These are phyloP conservation scores for Blakeslea trispora DNA, from an alignment of 371 early-diverging fungal genomes.

Conservation along the genomic window DNA sequence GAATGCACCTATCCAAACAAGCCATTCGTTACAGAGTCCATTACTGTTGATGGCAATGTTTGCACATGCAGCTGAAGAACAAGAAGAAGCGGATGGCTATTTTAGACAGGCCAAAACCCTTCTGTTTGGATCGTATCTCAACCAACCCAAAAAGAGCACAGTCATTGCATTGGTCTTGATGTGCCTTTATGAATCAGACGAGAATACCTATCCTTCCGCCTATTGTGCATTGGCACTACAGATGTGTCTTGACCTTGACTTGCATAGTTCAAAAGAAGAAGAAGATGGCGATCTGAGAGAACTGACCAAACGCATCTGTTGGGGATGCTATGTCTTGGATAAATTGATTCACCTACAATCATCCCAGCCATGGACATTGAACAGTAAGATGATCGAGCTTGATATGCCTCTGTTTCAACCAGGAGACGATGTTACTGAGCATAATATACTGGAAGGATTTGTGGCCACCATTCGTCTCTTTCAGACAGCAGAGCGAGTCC, in stretches of 20 bases:
- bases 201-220: constrained; percentile 10
- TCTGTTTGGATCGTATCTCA: constrained; percentile 19
- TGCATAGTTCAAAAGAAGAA: constrained; percentile 21
- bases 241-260: constrained; percentile 32
- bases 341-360: constrained; percentile 27
- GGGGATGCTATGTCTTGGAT: constrained; percentile 38
- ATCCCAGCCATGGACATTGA: constrained; percentile 30
- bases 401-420: constrained; percentile 36
- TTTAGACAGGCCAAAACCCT: constrained; percentile 29
- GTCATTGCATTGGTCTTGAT: constrained; percentile 29
- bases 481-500: constrained; percentile 26
- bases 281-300: constrained; percentile 23
- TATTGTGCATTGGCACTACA: constrained; percentile 38
- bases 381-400: constrained; percentile 26
- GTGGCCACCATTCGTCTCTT: constrained; percentile 26
- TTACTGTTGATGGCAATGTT: constrained; percentile 26
- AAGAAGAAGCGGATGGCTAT: constrained; percentile 28
- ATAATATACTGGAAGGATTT: constrained; percentile 31
- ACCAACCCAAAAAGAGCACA: constrained; percentile 27
- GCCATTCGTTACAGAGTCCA: constrained; percentile 15
- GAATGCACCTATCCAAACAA: constrained; percentile 18
- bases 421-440: constrained; percentile 31
- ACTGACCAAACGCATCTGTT: constrained; percentile 28
- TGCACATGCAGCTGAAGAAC: constrained; percentile 34
- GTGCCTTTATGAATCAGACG: constrained; percentile 24